Evolutionary conservation across 2,329 filamentous ascomycete species (phyloP).

Genomic region (Fusarium subtropicale): DNA sequence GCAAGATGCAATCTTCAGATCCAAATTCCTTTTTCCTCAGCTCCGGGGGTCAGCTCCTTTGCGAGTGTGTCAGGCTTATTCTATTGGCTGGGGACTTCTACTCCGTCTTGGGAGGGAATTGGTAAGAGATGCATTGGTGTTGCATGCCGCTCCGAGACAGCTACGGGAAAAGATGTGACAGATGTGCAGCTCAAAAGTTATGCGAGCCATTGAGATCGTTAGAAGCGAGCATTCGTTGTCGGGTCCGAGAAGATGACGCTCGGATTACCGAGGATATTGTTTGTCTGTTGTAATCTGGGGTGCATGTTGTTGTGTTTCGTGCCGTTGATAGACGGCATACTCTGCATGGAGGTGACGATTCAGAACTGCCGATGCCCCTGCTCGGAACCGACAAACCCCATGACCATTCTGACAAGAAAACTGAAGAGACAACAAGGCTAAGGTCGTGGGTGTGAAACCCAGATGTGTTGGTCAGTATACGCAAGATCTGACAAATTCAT

Average conservation of each 20-base stretch:
- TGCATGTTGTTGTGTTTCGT: constrained; percentile 14
- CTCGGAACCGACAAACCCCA: constrained; percentile 15
- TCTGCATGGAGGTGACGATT: constrained; percentile 2
- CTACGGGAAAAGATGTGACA: constrained; percentile 22
- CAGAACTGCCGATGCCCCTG: background rate
- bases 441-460: background rate
- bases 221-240: constrained; percentile 5
- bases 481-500: constrained; percentile 1
- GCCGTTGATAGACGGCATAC: constrained; percentile 17
- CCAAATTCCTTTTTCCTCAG: constrained; percentile 25
- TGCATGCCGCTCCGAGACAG: constrained; percentile 38
- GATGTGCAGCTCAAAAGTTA: constrained; percentile 15
- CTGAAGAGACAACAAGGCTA: background rate
- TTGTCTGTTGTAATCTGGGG: constrained; percentile 10
- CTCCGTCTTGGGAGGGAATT: background rate
- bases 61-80: background rate
- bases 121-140: constrained; percentile 29
- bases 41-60: background rate
- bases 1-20: constrained; percentile 37
- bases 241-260: constrained; percentile 5
- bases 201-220: constrained; percentile 34
- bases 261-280: constrained; percentile 4
- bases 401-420: background rate
- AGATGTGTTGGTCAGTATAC: background rate
- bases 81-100: constrained; percentile 2